Evolutionary conservation across 352 stramenopile genomes (phyloP), one percentile per base, ranked within the genome.

Genomic region (Phytophthora meadii): DNA sequence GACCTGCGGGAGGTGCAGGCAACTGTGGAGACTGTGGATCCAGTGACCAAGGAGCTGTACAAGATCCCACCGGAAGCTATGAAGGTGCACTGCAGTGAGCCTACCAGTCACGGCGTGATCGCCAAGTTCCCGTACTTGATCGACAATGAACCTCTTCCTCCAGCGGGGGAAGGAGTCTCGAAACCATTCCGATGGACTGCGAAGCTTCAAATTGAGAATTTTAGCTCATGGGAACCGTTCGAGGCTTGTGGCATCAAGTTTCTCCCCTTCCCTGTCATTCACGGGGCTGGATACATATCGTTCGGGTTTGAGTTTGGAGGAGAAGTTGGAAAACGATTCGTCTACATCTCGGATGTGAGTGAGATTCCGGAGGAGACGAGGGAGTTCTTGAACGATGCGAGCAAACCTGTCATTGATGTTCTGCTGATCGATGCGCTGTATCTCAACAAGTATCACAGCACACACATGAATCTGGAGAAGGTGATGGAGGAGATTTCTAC

Each of bases 301-400:
- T 86, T 79, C 46, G 89, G 75, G 3, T 97, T 96, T 39, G 84
- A 93, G 41, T 96, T 96, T 53, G 89, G 89, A 5, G 40, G 40
- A 1, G 87, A 95, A 37, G 65, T 84, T 51, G 84, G 83, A 14
- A 68, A 74, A 9, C 76, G 89, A 2, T 81, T 97, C 42, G 81
- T 95, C 28, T 97, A 97, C 79, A 93, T 97, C 51, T 96, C 88
- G 5, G 89, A 97, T 72, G 82, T 94, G 68, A 95, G 87, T 34
- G 79, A 89, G 28, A 68, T 97, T 19, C 81, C 84, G 12, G 66
- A 81, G 5, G 81, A 93, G 17, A 78, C 85, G 9, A 70, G 72
- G 28, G 60, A 36, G 42, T 82, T 84, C 61, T 67, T 97, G 11
- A 87, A 82, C 27, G 84, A 92, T 57, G 12, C 48, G 8, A 63